Evolutionary conservation across 108 stramenopile species (phyloP).

Genomic region (Craspedostauros australis): DNA sequence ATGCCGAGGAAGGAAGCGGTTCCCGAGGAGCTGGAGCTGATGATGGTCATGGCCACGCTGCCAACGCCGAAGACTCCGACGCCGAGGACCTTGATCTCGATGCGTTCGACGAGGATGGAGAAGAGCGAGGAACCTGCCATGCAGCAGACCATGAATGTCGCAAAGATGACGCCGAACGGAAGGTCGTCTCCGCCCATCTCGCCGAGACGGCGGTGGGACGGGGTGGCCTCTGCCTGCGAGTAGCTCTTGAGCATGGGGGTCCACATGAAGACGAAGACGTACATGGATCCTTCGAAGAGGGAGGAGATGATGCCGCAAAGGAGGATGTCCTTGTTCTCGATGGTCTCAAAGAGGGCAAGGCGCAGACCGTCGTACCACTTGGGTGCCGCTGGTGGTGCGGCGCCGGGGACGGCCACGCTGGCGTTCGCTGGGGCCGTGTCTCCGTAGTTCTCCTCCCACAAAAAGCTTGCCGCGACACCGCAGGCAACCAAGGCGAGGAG

Average conservation of each 20-base stretch:
- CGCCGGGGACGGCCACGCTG: not conserved
- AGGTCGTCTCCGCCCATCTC: conserved; percentile 47
- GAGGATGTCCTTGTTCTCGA: conserved; percentile 61
- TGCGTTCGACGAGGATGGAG: conserved; percentile 58
- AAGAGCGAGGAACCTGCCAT: conserved; percentile 89
- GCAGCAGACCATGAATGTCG: conserved; percentile 93
- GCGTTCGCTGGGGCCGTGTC: conserved; percentile 22
- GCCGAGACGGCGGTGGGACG: conserved; percentile 16
- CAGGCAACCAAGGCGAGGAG: conserved; percentile 67
- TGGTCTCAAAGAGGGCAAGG: conserved; percentile 49
- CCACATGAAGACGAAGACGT: conserved; percentile 98
- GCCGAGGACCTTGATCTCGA: conserved; percentile 57
- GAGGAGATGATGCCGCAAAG: conserved; percentile 81
- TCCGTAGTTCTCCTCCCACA: conserved; percentile 98
- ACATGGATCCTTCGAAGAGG: conserved; percentile 91
- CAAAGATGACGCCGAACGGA: conserved; percentile 92
- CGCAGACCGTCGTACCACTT: conserved; percentile 51
- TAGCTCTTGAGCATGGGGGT: conserved; percentile 70
- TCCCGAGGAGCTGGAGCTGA: conserved; percentile 47
- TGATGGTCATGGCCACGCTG: conserved; percentile 47
- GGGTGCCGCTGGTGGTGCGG: too few relatives aligned
- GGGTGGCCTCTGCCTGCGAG: not conserved
- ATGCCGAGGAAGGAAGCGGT: conserved; percentile 76
- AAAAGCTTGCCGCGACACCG: conserved; percentile 48
- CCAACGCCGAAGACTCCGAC: conserved; percentile 63